Base-by-base conservation (phyloP, 2,329 filamentous ascomycete genomes). In the Talaromyces sp. region DNA sequence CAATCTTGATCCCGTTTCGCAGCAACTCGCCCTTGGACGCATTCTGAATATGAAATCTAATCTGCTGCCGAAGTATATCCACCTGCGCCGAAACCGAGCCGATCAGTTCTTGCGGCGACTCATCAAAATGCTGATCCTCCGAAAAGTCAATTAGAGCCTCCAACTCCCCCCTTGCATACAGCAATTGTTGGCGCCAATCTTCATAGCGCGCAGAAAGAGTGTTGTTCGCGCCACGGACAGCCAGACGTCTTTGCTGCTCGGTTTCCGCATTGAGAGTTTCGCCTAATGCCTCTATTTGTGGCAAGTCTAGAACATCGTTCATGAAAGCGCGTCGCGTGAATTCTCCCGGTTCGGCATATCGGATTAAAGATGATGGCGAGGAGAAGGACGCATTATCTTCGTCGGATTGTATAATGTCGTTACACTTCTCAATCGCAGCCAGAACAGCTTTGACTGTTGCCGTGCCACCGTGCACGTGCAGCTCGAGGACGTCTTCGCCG, bases 131-230 rank as follows among this genome's bases (percentile, higher is more conserved):
- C 78, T 99, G 94, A 73, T 98, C 95, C 76, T 99, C 95, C 0
- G 92, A 91, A 75, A 99, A 99, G 78, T 99, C 95, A 68, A 99
- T 98, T 70, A 99, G 80, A 0, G 95, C 95, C 78, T 99, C 95
- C 45, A 99, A 84, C 79, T 98, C 93, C 10, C 92, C 95, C 1
- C 95, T 87, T 10, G 93, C 93, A 68, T 90, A 84, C 6, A 98
- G 82, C 19, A 99, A 80, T 69, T 88, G 83, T 68, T 86, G 81
- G 29, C 94, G 88, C 95, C 95, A 99, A 10, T 73, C 72, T 70
- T 97, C 93, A 76, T 99, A 99, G 19, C 88, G 88, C 66, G 84
- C 83, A 0, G 91, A 88, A 13, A 97, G 82, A 0, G 83, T 79
- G 25, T 89, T 89, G 3, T 88, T 90, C 34, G 88, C 88, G 6